Conservation (phyloP, 2,329 filamentous ascomycete species). For the Arthrinium puccinioides region DNA sequence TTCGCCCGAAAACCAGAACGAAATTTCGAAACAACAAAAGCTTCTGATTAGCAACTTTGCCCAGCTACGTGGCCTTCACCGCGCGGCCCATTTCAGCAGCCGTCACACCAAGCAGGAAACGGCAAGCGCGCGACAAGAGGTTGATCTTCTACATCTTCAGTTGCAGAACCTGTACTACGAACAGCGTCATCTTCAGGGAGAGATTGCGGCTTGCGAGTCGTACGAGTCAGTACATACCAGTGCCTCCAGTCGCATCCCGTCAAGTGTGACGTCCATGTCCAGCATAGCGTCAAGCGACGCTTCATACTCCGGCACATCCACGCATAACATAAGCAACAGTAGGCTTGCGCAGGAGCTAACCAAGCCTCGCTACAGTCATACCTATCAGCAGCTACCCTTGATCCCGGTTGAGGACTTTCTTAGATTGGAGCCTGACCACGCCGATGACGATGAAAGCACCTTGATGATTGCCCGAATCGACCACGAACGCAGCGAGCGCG, state of each 20-base stretch:
- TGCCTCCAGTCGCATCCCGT: neutral
- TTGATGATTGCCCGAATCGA: conserved; percentile 88
- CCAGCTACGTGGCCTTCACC: conserved; percentile 74
- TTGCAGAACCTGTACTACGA: conserved; percentile 97
- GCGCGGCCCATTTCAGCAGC: conserved; percentile 71
- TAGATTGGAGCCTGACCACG: conserved; percentile 64
- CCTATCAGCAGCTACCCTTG: conserved; percentile 78
- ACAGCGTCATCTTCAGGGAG: conserved; percentile 80
- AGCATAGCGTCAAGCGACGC: neutral
- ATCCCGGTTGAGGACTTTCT: conserved; percentile 81
- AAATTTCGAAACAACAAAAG: conserved; percentile 71
- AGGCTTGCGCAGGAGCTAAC: conserved; percentile 15
- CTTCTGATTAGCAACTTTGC: conserved; percentile 71
- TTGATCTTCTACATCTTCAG: conserved; percentile 85
- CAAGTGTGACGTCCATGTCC: neutral
- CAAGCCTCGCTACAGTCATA: conserved; percentile 52
- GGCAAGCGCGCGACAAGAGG: conserved; percentile 80
- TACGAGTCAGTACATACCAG: conserved; percentile 63
- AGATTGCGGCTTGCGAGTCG: conserved; percentile 83
- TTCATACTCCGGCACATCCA: neutral
- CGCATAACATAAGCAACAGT: neutral
- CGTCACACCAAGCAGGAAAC: conserved; percentile 82
- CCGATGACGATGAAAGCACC: conserved; percentile 65
- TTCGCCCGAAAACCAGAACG: conserved; percentile 42
- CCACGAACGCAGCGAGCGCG: conserved; percentile 78